phyloP scores from a whole-genome alignment of 495 filamentous ascomycete species.

The Elaphomyces granulatus region DNA sequence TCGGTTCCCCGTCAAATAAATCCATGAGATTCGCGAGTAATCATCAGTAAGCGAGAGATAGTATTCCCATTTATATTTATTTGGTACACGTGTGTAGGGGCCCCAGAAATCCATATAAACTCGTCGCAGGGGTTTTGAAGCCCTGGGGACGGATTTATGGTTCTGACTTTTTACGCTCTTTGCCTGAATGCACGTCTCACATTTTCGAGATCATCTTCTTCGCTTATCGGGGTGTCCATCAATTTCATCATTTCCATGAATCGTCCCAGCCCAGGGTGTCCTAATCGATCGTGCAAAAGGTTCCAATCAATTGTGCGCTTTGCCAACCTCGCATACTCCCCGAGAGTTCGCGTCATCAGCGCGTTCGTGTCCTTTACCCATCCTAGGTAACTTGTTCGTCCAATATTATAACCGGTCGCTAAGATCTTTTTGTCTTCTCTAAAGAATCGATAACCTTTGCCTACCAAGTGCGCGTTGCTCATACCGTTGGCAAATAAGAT shows the following conservation, averaged over 20 bases:
- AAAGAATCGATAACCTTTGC: neutral
- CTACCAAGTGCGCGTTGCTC: neutral
- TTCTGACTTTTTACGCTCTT: neutral
- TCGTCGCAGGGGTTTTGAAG: neutral
- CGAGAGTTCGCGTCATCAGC: too few relatives aligned
- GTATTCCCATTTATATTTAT: neutral
- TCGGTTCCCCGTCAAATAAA: neutral
- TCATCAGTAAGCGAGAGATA: neutral
- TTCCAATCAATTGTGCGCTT: too few relatives aligned
- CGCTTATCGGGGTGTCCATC: too few relatives aligned
- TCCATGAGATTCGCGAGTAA: neutral
- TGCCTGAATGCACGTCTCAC: neutral
- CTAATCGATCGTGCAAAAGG: too few relatives aligned
- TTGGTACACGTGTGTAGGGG: neutral
- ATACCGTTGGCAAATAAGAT: neutral
- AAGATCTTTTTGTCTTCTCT: too few relatives aligned
- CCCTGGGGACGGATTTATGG: neutral
- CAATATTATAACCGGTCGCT: too few relatives aligned
- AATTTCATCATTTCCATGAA: too few relatives aligned
- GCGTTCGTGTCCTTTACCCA: too few relatives aligned
- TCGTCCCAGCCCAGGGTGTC: too few relatives aligned
- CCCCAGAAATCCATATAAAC: constrained; percentile 3
- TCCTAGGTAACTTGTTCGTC: too few relatives aligned
- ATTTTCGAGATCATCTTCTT: too few relatives aligned
- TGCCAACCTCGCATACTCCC: too few relatives aligned